Evolutionary conservation across 2,329 filamentous ascomycete species (phyloP).

Genomic region (Xylaria sp.): DNA sequence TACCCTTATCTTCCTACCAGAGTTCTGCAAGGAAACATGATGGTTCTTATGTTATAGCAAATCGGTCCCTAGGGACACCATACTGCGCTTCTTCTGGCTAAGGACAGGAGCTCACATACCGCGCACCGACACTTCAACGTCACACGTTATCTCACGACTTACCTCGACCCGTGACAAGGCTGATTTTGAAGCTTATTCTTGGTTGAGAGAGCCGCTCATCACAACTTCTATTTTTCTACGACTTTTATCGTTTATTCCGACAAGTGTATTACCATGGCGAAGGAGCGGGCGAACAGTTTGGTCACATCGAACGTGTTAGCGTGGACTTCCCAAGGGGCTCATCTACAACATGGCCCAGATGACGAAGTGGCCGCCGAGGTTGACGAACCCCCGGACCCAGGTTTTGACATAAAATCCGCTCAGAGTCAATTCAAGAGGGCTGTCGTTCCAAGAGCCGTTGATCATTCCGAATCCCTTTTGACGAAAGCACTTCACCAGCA

Average conservation of each 20-base stretch:
- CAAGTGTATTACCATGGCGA: slow-evolving; percentile 49
- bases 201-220: slow-evolving; percentile 1
- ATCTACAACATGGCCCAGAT: slow-evolving; percentile 57
- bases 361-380: slow-evolving; percentile 78
- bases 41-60: slow-evolving; percentile 53
- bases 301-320: slow-evolving; percentile 58
- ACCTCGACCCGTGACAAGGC: slow-evolving; percentile 30
- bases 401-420: slow-evolving; percentile 45
- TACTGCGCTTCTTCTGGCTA: slow-evolving; percentile 44
- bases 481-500: slow-evolving; percentile 81
- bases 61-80: slow-evolving; percentile 56
- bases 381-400: slow-evolving; percentile 86
- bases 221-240: slow-evolving; percentile 17
- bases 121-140: slow-evolving; percentile 33
- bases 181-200: slow-evolving; percentile 2
- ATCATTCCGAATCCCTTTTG: slow-evolving; percentile 81
- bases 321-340: slow-evolving; percentile 58
- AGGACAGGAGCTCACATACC: slow-evolving; percentile 43
- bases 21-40: slow-evolving; percentile 34
- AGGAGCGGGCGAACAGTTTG: slow-evolving; percentile 52
- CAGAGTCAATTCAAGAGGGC: slow-evolving; percentile 60
- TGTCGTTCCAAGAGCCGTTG: slow-evolving; percentile 59
- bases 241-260: slow-evolving; percentile 24
- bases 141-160: slow-evolving; percentile 13
- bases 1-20: slow-evolving; percentile 26